phyloP scores from a whole-genome alignment of 2,329 filamentous ascomycete species.

The Cercospora canescens region DNA sequence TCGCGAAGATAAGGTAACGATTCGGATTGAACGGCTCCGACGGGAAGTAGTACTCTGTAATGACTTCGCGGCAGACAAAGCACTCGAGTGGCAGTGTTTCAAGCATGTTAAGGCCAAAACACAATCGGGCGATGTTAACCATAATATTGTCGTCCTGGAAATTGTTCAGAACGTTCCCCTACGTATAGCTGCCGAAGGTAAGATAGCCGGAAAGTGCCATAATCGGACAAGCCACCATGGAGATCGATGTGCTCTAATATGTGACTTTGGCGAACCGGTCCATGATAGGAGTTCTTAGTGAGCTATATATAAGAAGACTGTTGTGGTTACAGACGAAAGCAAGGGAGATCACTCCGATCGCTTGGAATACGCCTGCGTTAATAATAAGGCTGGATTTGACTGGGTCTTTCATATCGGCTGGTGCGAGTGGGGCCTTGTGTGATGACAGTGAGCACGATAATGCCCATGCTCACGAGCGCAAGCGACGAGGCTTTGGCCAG shows the following conservation, averaged over 20 bases:
- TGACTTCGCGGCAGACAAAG: slow-evolving; percentile 95
- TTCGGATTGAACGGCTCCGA: slow-evolving; percentile 76
- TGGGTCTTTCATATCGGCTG: slow-evolving; percentile 68
- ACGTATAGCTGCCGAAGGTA: slow-evolving; percentile 86
- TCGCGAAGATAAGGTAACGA: slow-evolving; percentile 84
- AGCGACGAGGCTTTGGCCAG: slow-evolving; percentile 93
- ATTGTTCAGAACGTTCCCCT: slow-evolving; percentile 97
- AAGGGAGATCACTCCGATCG: slow-evolving; percentile 97
- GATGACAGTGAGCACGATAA: slow-evolving; percentile 86
- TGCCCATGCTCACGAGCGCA: slow-evolving; percentile 85
- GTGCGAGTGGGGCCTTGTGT: slow-evolving; percentile 77
- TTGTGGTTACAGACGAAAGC: slow-evolving; percentile 87
- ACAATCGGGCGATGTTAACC: slow-evolving; percentile 92
- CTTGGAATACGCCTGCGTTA: slow-evolving; percentile 87
- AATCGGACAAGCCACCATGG: slow-evolving; percentile 84
- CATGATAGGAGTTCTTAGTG: slow-evolving; percentile 87
- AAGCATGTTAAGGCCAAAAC: slow-evolving; percentile 98
- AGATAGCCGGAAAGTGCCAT: slow-evolving; percentile 90
- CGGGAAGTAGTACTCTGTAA: slow-evolving; percentile 80
- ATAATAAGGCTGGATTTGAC: slow-evolving; percentile 72
- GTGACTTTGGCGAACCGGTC: slow-evolving; percentile 93
- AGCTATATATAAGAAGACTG: slow-evolving; percentile 95
- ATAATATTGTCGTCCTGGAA: slow-evolving; percentile 87
- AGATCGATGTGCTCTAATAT: slow-evolving; percentile 87
- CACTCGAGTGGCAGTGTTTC: slow-evolving; percentile 94